These are phyloP conservation scores for Balakata baccata DNA, from an alignment of 345 rosid species.

Conservation along the genomic window DNA sequence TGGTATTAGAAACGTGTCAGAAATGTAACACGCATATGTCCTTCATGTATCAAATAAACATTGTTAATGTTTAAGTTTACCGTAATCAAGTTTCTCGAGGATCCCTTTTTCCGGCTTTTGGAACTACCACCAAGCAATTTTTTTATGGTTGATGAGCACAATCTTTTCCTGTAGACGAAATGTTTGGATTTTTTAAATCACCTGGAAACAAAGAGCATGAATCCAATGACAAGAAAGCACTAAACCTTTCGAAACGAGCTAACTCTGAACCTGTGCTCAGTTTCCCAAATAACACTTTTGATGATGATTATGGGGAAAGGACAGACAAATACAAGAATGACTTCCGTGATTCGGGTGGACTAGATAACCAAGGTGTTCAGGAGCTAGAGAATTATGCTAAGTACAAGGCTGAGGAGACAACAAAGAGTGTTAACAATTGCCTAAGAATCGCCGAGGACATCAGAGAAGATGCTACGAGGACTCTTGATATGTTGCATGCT, in stretches of 20 bases:
- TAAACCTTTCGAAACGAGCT: slow-evolving; percentile 12
- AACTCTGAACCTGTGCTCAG: slow-evolving; percentile 21
- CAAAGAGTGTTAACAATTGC: slow-evolving; percentile 26
- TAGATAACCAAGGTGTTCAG: slow-evolving; percentile 28
- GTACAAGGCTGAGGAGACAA: slow-evolving; percentile 29
- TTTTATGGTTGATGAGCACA: not conserved
- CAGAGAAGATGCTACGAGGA: slow-evolving; percentile 24
- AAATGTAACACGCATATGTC: no score
- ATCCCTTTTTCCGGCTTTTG: not conserved
- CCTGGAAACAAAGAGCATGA: slow-evolving; percentile 24
- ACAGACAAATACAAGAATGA: slow-evolving; percentile 19
- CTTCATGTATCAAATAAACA: no score
- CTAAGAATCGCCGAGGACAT: slow-evolving; percentile 29
- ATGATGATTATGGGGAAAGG: slow-evolving; percentile 1
- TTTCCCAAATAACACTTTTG: not conserved
- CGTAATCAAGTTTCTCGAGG: not conserved
- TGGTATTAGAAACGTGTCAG: no score
- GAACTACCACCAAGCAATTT: not conserved
- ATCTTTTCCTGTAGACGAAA: slow-evolving; percentile 20
- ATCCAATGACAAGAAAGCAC: not conserved
- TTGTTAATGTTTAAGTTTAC: slow-evolving; percentile 14
- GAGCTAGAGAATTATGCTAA: slow-evolving; percentile 33
- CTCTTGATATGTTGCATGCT: slow-evolving; percentile 34
- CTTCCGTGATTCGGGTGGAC: slow-evolving; percentile 28
- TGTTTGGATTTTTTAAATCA: slow-evolving; percentile 68